Conservation (phyloP, 192 early-diverging fungal genomes). For the Piromyces finnis region DNA sequence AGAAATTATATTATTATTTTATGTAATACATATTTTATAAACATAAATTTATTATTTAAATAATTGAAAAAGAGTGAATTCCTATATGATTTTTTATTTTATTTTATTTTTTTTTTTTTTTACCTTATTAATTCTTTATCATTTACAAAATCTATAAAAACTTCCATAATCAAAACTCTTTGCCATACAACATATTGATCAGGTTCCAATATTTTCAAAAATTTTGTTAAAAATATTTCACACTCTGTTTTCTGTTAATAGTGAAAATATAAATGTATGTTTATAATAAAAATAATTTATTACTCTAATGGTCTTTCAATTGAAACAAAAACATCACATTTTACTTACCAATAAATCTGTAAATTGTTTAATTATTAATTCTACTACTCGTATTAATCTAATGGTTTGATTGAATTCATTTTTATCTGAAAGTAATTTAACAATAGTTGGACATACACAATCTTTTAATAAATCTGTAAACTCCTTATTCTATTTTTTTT, state of each 20-base stretch:
- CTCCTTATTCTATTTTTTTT: conserved; percentile 35
- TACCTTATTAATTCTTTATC: conserved; percentile 40
- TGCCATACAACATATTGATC: conserved; percentile 63
- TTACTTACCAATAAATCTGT: conserved; percentile 18
- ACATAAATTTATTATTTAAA: too few species aligned
- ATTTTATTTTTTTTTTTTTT: too few species aligned
- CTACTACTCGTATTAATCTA: conserved; percentile 65
- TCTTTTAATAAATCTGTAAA: conserved; percentile 26
- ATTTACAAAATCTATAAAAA: conserved; percentile 45
- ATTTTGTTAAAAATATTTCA: conserved; percentile 83
- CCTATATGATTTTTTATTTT: too few species aligned
- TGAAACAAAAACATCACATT: too few species aligned
- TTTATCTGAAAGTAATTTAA: conserved; percentile 80
- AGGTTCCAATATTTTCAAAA: conserved; percentile 62
- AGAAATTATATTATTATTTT: too few species aligned
- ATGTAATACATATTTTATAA: too few species aligned
- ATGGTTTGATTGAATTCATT: conserved; percentile 65
- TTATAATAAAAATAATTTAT: too few species aligned
- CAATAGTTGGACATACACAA: conserved; percentile 71
- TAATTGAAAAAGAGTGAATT: too few species aligned
- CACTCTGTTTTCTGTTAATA: conserved; percentile 66
- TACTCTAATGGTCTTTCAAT: too few species aligned
- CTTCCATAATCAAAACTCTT: conserved; percentile 65
- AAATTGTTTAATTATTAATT: conserved; percentile 63
- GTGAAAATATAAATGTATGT: too few species aligned